Conservation (phyloP, 305 asterid species). For the Fraxinus sp. region DNA sequence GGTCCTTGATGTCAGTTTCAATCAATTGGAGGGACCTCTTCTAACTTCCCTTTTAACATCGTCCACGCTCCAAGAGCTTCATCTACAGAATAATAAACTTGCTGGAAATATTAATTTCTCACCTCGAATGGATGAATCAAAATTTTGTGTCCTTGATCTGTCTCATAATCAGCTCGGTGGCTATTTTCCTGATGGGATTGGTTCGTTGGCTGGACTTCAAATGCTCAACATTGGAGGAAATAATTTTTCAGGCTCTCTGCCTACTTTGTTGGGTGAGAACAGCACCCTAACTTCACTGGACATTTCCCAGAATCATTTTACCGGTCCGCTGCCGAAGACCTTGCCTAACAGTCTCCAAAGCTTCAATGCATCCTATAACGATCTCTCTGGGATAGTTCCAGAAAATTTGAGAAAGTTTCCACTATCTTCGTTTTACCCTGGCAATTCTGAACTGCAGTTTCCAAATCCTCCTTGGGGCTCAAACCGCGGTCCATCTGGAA, state of each 20-base stretch:
- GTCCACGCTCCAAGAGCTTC: slow-evolving; percentile 70
- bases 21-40: slow-evolving; percentile 65
- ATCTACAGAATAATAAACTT: slow-evolving; percentile 61
- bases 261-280: slow-evolving; percentile 53
- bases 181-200: slow-evolving; percentile 61
- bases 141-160: slow-evolving; percentile 63
- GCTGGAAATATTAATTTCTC: slow-evolving; percentile 64
- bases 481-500: slow-evolving; percentile 35
- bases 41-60: slow-evolving; percentile 51
- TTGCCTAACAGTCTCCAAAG: slow-evolving; percentile 59
- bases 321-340: slow-evolving; percentile 67
- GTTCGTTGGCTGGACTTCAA: slow-evolving; percentile 56
- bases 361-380: slow-evolving; percentile 78
- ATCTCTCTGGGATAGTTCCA: slow-evolving; percentile 85
- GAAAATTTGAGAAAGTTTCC: slow-evolving; percentile 86
- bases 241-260: slow-evolving; percentile 72
- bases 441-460: slow-evolving; percentile 69
- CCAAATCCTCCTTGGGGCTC: slow-evolving; percentile 79
- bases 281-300: slow-evolving; percentile 51
- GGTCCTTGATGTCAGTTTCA: slow-evolving; percentile 81
- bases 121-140: slow-evolving; percentile 45
- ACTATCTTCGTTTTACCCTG: slow-evolving; percentile 81
- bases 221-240: slow-evolving; percentile 64
- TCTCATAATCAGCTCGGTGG: slow-evolving; percentile 64
- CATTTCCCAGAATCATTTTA: slow-evolving; percentile 63